These are phyloP conservation scores for Decorospora gaudefroyi DNA, from an alignment of 2,329 filamentous ascomycete genomes.

Conservation along the genomic window DNA sequence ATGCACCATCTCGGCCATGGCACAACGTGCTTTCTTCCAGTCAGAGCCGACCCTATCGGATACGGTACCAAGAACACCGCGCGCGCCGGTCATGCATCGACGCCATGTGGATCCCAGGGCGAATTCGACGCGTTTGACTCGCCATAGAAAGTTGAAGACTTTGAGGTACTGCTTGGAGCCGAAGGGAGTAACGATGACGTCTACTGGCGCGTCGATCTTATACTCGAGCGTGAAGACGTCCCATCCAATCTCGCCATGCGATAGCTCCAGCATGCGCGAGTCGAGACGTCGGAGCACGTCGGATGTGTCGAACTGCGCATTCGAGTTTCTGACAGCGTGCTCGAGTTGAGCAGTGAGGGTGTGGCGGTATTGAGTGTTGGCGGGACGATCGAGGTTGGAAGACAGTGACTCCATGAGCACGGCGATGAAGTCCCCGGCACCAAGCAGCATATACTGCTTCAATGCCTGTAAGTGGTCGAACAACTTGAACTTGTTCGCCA, in stretches of 20 bases:
- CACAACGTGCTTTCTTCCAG: slow-evolving; percentile 89
- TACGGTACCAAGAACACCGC: slow-evolving; percentile 82
- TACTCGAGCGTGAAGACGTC: slow-evolving; percentile 99
- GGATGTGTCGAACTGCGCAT: slow-evolving; percentile 90
- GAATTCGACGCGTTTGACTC: slow-evolving; percentile 97
- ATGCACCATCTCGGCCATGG: slow-evolving; percentile 96
- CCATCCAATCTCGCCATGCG: slow-evolving; percentile 97
- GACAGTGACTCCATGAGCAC: slow-evolving; percentile 95
- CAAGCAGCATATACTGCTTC: slow-evolving; percentile 92
- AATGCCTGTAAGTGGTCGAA: slow-evolving; percentile 90
- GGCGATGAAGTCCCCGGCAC: slow-evolving; percentile 96
- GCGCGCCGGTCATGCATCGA: slow-evolving; percentile 90
- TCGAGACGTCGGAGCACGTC: slow-evolving; percentile 91
- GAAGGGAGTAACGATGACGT: slow-evolving; percentile 96
- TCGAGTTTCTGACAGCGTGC: slow-evolving; percentile 94
- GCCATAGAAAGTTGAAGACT: slow-evolving; percentile 98
- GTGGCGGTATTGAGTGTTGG: slow-evolving; percentile 95
- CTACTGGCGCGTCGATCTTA: slow-evolving; percentile 93
- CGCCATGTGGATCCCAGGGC: slow-evolving; percentile 89
- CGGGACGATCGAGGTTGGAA: slow-evolving; percentile 88
- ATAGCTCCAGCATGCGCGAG: slow-evolving; percentile 96
- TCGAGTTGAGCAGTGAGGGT: slow-evolving; percentile 97
- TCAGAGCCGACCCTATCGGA: slow-evolving; percentile 73
- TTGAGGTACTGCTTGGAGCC: slow-evolving; percentile 96
- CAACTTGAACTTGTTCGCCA: slow-evolving; percentile 92